Percentiles rank a stretch among this genome's conserved stretches.
These are phyloP conservation scores for Linnemannia exigua DNA, from an alignment of 192 early-diverging fungal genomes.

Conservation along the genomic window DNA sequence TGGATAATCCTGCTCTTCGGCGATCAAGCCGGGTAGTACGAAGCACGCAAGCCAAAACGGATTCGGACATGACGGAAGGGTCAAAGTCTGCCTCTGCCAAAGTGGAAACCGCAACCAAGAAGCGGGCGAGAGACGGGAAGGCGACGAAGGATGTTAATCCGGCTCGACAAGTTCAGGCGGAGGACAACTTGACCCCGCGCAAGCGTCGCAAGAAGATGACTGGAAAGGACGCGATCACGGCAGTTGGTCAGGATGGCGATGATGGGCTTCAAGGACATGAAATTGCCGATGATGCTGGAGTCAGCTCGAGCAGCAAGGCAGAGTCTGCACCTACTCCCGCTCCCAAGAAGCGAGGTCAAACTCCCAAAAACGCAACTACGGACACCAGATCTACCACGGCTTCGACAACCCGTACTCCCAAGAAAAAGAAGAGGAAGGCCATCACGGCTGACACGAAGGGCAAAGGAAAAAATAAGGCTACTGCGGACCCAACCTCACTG, in stretches of 20 bases:
- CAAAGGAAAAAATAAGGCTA: neutral
- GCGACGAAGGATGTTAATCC: neutral
- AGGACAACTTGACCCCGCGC: neutral
- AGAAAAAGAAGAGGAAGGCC: neutral
- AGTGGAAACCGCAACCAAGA: neutral
- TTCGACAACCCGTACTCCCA: neutral
- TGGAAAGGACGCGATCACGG: neutral
- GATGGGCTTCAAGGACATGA: neutral
- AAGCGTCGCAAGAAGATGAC: neutral
- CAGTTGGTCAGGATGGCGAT: neutral
- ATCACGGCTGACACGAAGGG: neutral
- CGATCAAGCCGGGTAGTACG: neutral
- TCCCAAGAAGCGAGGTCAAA: neutral
- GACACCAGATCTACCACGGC: neutral
- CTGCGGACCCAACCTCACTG: neutral
- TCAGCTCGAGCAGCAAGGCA: neutral
- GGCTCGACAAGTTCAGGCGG: neutral
- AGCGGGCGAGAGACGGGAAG: neutral
- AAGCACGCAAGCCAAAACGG: neutral
- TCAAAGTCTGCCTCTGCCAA: neutral
- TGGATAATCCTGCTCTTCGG: neutral
- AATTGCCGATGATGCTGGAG: neutral
- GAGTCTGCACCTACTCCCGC: neutral
- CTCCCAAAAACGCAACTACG: neutral
- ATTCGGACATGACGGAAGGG: neutral